phyloP scores from a whole-genome alignment of 495 filamentous ascomycete genomes.

The Penicillium subrubescens region DNA sequence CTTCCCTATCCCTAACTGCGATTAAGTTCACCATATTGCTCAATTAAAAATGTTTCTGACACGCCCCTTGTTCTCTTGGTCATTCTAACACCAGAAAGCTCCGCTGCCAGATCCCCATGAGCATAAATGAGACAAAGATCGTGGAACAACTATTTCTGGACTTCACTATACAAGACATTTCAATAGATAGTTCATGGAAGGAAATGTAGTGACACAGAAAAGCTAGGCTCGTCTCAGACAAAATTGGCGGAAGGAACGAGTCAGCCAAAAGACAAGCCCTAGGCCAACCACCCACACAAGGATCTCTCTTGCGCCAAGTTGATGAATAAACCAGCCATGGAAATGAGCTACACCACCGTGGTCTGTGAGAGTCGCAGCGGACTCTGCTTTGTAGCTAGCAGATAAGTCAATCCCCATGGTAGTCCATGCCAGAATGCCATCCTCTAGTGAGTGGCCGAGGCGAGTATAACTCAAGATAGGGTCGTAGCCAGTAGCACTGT shows the following conservation, averaged over 20 bases:
- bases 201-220: neutral
- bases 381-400: neutral
- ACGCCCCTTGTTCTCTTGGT: too few relatives aligned
- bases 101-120: too few relatives aligned
- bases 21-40: too few relatives aligned
- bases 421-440: neutral
- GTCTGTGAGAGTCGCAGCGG: neutral
- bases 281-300: neutral
- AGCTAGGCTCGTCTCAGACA: neutral
- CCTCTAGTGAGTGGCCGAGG: neutral
- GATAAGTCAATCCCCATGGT: neutral
- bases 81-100: too few relatives aligned
- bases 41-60: too few relatives aligned
- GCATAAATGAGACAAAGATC: too few relatives aligned
- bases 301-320: neutral
- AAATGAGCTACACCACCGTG: neutral
- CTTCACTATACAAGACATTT: neutral
- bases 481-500: neutral
- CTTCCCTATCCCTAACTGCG: too few relatives aligned
- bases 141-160: too few relatives aligned
- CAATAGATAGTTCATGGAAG: neutral
- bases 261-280: neutral
- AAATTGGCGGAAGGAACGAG: neutral
- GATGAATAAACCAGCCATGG: neutral
- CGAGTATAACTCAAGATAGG: neutral